Base-by-base conservation (phyloP, 192 early-diverging fungal species). In the Backusella circina region DNA sequence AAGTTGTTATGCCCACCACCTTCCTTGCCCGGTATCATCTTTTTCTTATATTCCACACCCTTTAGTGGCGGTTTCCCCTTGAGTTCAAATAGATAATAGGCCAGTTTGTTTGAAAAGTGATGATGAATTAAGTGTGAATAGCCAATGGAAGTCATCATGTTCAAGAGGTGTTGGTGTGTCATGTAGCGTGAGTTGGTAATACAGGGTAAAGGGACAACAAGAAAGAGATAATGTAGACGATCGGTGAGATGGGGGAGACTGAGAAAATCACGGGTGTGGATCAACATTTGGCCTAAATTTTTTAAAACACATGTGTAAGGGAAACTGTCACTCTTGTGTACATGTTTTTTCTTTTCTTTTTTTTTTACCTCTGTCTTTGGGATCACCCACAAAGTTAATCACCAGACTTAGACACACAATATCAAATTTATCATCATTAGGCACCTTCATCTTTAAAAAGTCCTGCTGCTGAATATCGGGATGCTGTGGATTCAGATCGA, bases 401-500 rank as follows among this genome's bases (percentile, higher is more conserved):
- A 97, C 96, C 0, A 97, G 77, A 15, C 89, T 91, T 18, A 97
- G 84, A 71, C 92, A 94, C 0, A 97, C 81, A 30, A 94, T 87
- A 68, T 97, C 85, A 79, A 93, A 97, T 23, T 80, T 73, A 0
- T 91, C 83, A 0, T 80, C 73, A n/a, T n/a, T n/a, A 0, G 87
- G 87, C 3, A 82, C 74, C 10, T 87, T 83, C 77, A 91, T 90
- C 38, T 91, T 89, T 35, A 97, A 84, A 86, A 96, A 95, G 77
- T 97, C 96, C 72, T 95, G 95, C 72, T 92, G 84, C 31, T 82
- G 78, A 31, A 97, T 93, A 2, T 81, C 75, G 0, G 84, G 85
- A 67, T 91, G 84, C 72, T 97, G 96, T 1, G 94, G 91, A 71
- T 97, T 95, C 65, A 97, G 87, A 79, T 97, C 96, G 73, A 97